Base-by-base conservation (phyloP, 768 basidiomycete genomes). In the Strobilomyces dryophilus region DNA sequence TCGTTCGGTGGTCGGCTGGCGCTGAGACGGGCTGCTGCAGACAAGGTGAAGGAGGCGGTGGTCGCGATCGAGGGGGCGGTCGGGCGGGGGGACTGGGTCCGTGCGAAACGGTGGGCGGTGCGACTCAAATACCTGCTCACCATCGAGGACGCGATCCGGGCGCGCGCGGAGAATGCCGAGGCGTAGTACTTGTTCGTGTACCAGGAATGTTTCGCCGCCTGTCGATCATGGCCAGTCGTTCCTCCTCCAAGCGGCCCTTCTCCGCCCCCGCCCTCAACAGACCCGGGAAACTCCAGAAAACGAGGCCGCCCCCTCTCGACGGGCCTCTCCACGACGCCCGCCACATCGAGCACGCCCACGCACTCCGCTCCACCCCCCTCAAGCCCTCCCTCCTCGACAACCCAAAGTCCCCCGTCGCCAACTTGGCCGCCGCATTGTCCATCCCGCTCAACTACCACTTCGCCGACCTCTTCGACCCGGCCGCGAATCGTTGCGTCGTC, bases 111-210 rank as follows among this genome's bases (percentile, higher is more conserved):
- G 10, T 79, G 77, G 18, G 79, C 86, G 9, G 78, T 92, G 24
- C 77, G 84, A 60, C 75, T 95, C 24, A 82, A 84, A 58, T 97
- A 95, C 66, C 71, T 92, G 63, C 71, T 81, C 41, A 78, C 83
- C 18, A 82, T 92, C 24, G 69, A 76, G n/a, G 67, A 74, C 21
- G 68, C 68, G 26, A 57, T 69, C 45, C 32, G 24, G 9, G 34
- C 9, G 4, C 47, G 60, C 4, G 40, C 62, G 65, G 66, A 46
- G 55, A 61, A 57, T 65, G 65, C 65, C 64, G 53, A 53, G 11
- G 14, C 24, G 24, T 47, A 24, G 29, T 31, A 11, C 12, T 5
- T 17, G 24, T 9, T 20, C 18, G 2, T 43, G 3, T 27, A 17
- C 42, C 10, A 5, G n/a, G 10, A 32, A 52, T 52, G 51, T 40